Evolutionary conservation across 371 early-diverging fungal genomes (phyloP), one percentile per base, ranked within the genome.

Genomic region (Actinomortierella wolfii): DNA sequence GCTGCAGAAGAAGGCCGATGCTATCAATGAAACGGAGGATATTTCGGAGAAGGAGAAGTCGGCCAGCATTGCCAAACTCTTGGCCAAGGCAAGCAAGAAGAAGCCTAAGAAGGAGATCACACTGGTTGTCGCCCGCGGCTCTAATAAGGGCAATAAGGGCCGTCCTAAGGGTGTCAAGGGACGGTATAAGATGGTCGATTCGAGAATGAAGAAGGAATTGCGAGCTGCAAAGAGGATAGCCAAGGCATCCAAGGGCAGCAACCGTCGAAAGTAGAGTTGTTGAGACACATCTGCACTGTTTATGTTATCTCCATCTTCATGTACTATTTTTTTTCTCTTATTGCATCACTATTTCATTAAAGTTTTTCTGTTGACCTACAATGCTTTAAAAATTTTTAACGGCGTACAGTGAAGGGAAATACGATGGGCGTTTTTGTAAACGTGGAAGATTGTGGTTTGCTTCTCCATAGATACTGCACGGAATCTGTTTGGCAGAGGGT

Each of bases 121-220:
- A 66, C 67, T 97, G 14, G 97, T 98, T 54, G 98, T 98, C 14
- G 99, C 99, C 23, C 89, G 85, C 64, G 92, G 95, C 48, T 56
- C 79, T 47, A 93, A 95, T 75, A 85, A 86, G 56, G 96, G 91
- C 66, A 69, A 90, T 56, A 84, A 94, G 79, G 97, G 97, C n/a
- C 86, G 98, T 54, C 99, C 99, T 15, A 89, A 87, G 76, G 98
- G 98, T 68, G 94, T 97, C 75, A 98, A 97, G 88, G 99, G 99
- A 67, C 80, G 92, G 56, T 62, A 67, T 64, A 82, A 87, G 90
- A 97, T 96, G 97, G 96, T 96, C 9, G 97, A 97, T 80, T 71
- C 86, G 54, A 80, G 96, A 29, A 92, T 97, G 94, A 94, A 94
- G 89, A 95, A 94, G 80, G 97, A 97, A 64, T 61, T 91, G 59